Evolutionary conservation across 2,329 filamentous ascomycete genomes (phyloP).

Genomic region (Colletotrichum lupini): DNA sequence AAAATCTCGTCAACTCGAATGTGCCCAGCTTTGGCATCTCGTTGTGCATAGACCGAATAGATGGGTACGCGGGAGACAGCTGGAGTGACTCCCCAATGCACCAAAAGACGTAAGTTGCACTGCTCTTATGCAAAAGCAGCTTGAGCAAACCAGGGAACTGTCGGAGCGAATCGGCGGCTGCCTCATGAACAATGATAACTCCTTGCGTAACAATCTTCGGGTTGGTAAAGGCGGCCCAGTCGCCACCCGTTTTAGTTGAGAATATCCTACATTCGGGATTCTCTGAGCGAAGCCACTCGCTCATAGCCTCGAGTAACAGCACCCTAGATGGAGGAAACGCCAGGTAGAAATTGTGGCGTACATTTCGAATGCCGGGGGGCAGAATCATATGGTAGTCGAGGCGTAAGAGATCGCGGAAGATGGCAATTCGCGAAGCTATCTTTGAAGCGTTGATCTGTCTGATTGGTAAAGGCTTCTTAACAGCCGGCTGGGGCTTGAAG

Average conservation of each 20-base stretch:
- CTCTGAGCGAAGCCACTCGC: conserved; percentile 55
- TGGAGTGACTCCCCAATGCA: conserved; percentile 50
- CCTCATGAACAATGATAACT: conserved; percentile 59
- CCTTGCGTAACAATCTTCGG: conserved; percentile 39
- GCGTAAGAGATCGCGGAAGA: conserved; percentile 44
- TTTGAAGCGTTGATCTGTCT: background rate
- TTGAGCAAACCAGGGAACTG: conserved; percentile 50
- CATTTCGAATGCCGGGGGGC: conserved; percentile 29
- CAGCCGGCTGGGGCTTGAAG: conserved; percentile 44
- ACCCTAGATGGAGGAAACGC: conserved; percentile 56
- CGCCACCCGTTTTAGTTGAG: conserved; percentile 52
- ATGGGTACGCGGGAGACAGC: conserved; percentile 34
- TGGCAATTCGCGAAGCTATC: background rate
- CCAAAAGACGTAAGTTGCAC: conserved; percentile 50
- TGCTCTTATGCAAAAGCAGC: conserved; percentile 44
- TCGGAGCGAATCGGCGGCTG: conserved; percentile 49
- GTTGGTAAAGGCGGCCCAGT: conserved; percentile 58
- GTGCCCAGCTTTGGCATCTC: conserved; percentile 10
- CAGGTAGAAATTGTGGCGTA: conserved; percentile 56
- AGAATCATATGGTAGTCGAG: conserved; percentile 46
- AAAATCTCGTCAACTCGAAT: conserved; percentile 38
- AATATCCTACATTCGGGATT: conserved; percentile 55
- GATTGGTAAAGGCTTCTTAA: conserved; percentile 12
- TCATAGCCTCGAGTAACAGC: conserved; percentile 50
- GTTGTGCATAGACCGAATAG: conserved; percentile 14